Conservation (phyloP, 345 rosid genomes). For the Geranium brycei region DNA sequence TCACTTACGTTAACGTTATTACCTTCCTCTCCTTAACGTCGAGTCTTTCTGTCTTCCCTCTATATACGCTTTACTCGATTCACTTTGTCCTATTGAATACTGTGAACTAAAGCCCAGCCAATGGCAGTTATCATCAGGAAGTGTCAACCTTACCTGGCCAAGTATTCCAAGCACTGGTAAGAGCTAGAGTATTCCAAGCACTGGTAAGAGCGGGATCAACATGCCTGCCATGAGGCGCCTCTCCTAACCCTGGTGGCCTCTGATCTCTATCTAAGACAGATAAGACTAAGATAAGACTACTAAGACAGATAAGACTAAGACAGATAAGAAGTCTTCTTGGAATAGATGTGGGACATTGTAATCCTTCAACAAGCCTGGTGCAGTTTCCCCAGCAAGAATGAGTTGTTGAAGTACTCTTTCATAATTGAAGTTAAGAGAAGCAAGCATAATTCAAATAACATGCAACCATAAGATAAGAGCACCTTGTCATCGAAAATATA, state of each 20-base stretch:
- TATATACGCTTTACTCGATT: too few relatives aligned
- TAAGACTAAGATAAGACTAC: too few relatives aligned
- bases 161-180: conserved; percentile 97
- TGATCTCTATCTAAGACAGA: conserved; percentile 55
- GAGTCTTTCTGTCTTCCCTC: too few relatives aligned
- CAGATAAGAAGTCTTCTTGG: conserved; percentile 87
- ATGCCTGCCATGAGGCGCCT: conserved; percentile 99
- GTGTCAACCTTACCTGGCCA: conserved; percentile 40
- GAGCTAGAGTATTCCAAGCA: conserved; percentile 98
- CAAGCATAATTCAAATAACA: too few relatives aligned
- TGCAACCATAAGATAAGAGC: not conserved
- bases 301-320: too few relatives aligned
- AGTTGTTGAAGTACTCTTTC: not conserved
- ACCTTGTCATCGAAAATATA: conserved; percentile 93
- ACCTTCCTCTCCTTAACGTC: too few relatives aligned
- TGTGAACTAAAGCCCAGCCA: too few relatives aligned
- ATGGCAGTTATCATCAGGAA: too few relatives aligned
- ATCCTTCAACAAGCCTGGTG: conserved; percentile 63
- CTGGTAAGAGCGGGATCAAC: conserved; percentile 96
- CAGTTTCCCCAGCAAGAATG: conserved; percentile 49
- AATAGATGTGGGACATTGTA: conserved; percentile 71
- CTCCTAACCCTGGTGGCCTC: too few relatives aligned
- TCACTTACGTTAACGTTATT: too few relatives aligned
- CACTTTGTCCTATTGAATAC: too few relatives aligned
- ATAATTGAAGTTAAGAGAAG: too few relatives aligned